Percentiles rank a stretch among this genome's conserved stretches.
phyloP scores from a whole-genome alignment of 2,329 filamentous ascomycete species.

The Alternaria infectoria region DNA sequence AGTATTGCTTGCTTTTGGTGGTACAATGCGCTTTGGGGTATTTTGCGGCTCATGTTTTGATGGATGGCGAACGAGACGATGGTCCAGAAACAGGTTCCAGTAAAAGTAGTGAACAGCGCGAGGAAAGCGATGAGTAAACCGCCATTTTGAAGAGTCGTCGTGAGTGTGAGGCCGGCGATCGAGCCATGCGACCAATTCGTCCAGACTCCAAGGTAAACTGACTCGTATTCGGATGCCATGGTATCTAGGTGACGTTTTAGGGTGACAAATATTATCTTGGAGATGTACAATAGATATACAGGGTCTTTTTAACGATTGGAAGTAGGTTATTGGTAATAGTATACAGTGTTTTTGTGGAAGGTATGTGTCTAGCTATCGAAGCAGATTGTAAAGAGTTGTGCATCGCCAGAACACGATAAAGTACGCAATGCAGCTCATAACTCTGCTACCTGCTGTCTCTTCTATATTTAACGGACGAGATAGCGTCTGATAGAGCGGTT shows the following conservation, averaged over 20 bases:
- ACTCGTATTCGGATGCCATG: neutral
- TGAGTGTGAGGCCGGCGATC: constrained; percentile 42
- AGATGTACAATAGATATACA: neutral
- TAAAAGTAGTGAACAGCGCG: constrained; percentile 33
- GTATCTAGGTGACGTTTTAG: neutral
- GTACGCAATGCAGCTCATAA: neutral
- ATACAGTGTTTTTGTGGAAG: neutral
- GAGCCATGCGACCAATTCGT: constrained; percentile 28
- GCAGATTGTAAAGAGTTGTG: neutral
- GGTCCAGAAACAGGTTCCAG: constrained; percentile 36
- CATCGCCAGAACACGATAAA: neutral
- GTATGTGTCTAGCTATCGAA: neutral
- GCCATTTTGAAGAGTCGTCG: constrained; percentile 35
- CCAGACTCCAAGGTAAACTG: constrained; percentile 14
- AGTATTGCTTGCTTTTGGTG: constrained; percentile 45
- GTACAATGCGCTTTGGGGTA: constrained; percentile 34
- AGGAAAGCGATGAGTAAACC: constrained; percentile 45
- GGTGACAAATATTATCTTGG: neutral
- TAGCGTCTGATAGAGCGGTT: neutral
- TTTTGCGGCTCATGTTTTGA: neutral
- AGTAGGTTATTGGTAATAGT: neutral
- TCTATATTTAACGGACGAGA: neutral
- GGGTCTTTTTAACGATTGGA: neutral
- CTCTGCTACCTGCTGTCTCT: neutral
- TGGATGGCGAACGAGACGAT: constrained; percentile 32